These are phyloP conservation scores for Neonectria neomacrospora DNA, from an alignment of 2,329 filamentous ascomycete genomes.

Conservation along the genomic window DNA sequence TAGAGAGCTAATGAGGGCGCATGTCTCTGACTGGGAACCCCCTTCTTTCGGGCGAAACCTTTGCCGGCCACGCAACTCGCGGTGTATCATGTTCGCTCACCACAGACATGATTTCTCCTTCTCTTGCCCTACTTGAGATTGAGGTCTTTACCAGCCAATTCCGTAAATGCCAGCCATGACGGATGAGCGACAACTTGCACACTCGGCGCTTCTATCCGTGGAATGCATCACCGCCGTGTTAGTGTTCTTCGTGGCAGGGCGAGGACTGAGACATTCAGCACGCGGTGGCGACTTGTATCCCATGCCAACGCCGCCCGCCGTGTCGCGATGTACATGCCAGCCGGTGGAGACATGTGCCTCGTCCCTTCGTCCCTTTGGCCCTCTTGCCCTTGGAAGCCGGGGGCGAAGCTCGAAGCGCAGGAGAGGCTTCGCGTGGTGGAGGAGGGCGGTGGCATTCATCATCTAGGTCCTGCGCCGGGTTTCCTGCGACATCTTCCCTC, in stretches of 20 bases:
- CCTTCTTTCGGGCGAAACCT: background rate
- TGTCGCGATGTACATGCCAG: constrained; percentile 27
- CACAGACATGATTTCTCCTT: background rate
- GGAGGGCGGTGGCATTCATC: background rate
- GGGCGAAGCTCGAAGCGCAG: background rate
- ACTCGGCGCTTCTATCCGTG: background rate
- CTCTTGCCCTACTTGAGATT: background rate
- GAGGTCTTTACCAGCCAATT: background rate
- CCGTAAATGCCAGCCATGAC: background rate
- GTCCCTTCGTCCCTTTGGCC: background rate
- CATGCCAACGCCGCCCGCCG: constrained; percentile 20
- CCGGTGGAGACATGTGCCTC: background rate
- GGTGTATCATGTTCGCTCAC: background rate
- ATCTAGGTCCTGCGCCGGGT: background rate
- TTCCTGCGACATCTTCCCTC: background rate
- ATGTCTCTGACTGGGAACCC: background rate
- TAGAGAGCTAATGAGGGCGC: background rate
- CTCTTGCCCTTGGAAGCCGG: constrained; percentile 1
- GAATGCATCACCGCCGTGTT: constrained; percentile 19
- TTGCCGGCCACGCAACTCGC: no score
- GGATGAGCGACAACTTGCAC: background rate
- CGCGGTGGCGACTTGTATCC: constrained; percentile 17
- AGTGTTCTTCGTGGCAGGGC: constrained; percentile 6
- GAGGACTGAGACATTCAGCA: constrained; percentile 17
- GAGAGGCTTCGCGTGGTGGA: constrained; percentile 3